Conservation (phyloP, 495 filamentous ascomycete genomes). For the Elaphomyces granulatus region DNA sequence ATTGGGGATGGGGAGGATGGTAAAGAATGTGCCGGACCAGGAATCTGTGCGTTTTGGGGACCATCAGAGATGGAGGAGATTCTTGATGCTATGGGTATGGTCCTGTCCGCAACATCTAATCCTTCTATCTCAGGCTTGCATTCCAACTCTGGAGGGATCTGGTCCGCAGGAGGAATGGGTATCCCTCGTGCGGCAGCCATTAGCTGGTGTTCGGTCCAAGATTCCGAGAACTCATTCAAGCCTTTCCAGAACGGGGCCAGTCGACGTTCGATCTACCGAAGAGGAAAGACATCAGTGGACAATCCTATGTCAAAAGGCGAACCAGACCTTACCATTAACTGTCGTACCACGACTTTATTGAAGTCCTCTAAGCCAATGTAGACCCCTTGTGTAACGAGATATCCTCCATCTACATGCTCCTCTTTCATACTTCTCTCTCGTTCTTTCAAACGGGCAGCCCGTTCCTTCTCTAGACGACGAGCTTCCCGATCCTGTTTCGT, state of each 20-base stretch:
- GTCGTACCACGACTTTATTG: slow-evolving; percentile 76
- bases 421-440: slow-evolving; percentile 85
- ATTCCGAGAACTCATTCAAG: slow-evolving; percentile 71
- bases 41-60: slow-evolving; percentile 31
- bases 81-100: slow-evolving; percentile 58
- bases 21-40: slow-evolving; percentile 35
- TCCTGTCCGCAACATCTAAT: slow-evolving; percentile 18
- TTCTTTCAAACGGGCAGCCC: slow-evolving; percentile 56
- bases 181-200: slow-evolving; percentile 81
- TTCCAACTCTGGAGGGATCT: slow-evolving; percentile 57
- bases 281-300: neutral
- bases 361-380: slow-evolving; percentile 91
- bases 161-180: slow-evolving; percentile 69
- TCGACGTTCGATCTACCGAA: slow-evolving; percentile 66
- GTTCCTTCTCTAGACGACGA: slow-evolving; percentile 70
- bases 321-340: slow-evolving; percentile 57
- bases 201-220: slow-evolving; percentile 88
- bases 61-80: slow-evolving; percentile 68
- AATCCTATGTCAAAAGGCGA: too few species aligned
- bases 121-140: slow-evolving; percentile 16
- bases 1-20: slow-evolving; percentile 36
- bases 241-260: slow-evolving; percentile 93
- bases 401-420: slow-evolving; percentile 89
- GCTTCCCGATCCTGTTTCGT: slow-evolving; percentile 87
- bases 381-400: slow-evolving; percentile 82